Percentiles rank a stretch among this genome's conserved stretches.
phyloP scores from a whole-genome alignment of 116 monocot species.

The Posidonia oceanica region DNA sequence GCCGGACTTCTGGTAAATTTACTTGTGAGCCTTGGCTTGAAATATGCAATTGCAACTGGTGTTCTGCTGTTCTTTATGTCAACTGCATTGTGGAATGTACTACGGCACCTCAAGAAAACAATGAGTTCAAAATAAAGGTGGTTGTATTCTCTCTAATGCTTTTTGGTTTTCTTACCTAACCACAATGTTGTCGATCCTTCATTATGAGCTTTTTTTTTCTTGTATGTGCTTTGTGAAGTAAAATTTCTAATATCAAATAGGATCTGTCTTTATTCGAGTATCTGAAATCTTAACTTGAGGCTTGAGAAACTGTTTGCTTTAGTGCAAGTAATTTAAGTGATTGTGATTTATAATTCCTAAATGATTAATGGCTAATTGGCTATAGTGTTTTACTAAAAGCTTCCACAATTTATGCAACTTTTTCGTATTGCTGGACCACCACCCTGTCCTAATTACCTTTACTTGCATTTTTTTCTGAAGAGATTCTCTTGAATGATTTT shows the following conservation, averaged over 20 bases:
- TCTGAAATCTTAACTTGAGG: not conserved
- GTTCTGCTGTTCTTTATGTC: constrained; percentile 60
- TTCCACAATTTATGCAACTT: too few species aligned
- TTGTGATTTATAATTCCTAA: too few species aligned
- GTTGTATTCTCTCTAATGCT: too few species aligned
- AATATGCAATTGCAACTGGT: constrained; percentile 55
- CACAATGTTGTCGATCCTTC: not conserved
- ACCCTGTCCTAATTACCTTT: too few species aligned
- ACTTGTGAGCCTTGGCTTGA: constrained; percentile 80
- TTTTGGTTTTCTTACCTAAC: too few species aligned
- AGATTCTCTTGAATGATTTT: too few species aligned
- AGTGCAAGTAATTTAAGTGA: too few species aligned
- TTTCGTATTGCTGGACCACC: too few species aligned
- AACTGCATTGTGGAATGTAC: constrained; percentile 67
- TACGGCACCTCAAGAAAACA: constrained; percentile 39
- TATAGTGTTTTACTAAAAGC: too few species aligned
- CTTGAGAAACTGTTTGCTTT: too few species aligned
- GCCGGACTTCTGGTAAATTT: constrained; percentile 86
- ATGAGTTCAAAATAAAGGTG: constrained; percentile 8
- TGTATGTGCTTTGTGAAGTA: not conserved
- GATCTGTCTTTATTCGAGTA: not conserved
- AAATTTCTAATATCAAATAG: not conserved
- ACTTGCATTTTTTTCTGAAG: too few species aligned
- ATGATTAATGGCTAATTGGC: too few species aligned
- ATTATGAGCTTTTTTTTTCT: not conserved